phyloP scores from a whole-genome alignment of 2,329 filamentous ascomycete genomes.

The Ascochyta koolunga region DNA sequence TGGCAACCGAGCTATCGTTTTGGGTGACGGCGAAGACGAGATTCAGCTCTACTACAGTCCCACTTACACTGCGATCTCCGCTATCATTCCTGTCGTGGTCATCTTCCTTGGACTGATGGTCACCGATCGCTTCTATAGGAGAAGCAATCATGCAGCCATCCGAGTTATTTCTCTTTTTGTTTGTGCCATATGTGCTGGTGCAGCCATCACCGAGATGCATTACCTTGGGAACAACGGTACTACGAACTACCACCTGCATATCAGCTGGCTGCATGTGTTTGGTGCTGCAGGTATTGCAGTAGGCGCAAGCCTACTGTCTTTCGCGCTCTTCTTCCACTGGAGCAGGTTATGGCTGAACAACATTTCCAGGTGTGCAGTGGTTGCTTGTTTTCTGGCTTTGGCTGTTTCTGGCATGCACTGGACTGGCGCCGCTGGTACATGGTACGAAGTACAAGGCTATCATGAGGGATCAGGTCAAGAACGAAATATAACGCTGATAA shows the following conservation, averaged over 20 bases:
- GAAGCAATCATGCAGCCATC: conserved; percentile 32
- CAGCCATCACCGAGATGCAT: conserved; percentile 83
- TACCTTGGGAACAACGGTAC: conserved; percentile 87
- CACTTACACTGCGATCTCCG: conserved; percentile 75
- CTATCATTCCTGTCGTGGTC: conserved; percentile 79
- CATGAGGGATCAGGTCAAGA: conserved; percentile 48
- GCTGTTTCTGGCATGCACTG: conserved; percentile 90
- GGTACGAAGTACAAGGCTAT: conserved; percentile 63
- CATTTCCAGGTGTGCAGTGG: conserved; percentile 75
- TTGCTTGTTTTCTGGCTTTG: conserved; percentile 70
- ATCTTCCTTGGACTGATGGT: conserved; percentile 74
- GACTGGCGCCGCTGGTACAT: conserved; percentile 75
- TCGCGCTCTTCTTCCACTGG: conserved; percentile 79
- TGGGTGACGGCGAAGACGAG: conserved; percentile 64
- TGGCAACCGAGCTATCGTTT: conserved; percentile 77
- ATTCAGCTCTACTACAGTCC: conserved; percentile 77
- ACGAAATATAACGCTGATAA: conserved; percentile 71
- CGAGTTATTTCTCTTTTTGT: conserved; percentile 50
- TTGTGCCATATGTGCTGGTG: conserved; percentile 73
- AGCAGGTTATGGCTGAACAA: conserved; percentile 77
- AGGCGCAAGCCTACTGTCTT: conserved; percentile 70
- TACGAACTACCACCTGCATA: conserved; percentile 73
- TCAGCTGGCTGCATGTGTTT: conserved; percentile 64
- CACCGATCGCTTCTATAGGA: conserved; percentile 56
- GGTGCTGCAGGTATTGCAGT: conserved; percentile 76